These are phyloP conservation scores for Collybia sp. DNA, from an alignment of 768 basidiomycete genomes.

Conservation along the genomic window DNA sequence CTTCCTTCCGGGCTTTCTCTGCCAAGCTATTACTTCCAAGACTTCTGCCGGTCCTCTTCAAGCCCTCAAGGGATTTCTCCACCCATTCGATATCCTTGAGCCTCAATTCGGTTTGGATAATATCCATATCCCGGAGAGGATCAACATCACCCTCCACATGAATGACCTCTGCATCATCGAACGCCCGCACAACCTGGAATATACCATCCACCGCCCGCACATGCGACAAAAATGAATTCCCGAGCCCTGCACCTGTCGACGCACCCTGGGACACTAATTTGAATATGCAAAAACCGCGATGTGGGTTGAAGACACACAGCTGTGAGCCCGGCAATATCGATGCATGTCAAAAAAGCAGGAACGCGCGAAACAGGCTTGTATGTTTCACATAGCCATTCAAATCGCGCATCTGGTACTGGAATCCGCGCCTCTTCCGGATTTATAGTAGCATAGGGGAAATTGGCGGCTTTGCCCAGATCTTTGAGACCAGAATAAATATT, in stretches of 20 bases:
- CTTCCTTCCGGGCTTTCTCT: constrained; percentile 95
- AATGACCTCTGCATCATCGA: constrained; percentile 98
- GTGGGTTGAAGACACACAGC: constrained; percentile 48
- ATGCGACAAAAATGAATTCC: constrained; percentile 96
- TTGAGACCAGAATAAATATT: constrained; percentile 3
- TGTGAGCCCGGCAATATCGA: constrained; percentile 97
- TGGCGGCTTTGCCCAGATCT: constrained; percentile 93
- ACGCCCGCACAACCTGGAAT: constrained; percentile 96
- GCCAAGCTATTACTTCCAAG: constrained; percentile 77
- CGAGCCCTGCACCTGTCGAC: constrained; percentile 95
- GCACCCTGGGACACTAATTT: constrained; percentile 56
- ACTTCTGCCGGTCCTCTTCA: constrained; percentile 70
- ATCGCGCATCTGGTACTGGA: constrained; percentile 89
- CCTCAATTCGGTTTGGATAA: constrained; percentile 90
- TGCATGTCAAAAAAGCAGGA: constrained; percentile 94
- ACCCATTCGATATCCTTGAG: constrained; percentile 99
- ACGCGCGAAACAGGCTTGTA: constrained; percentile 90
- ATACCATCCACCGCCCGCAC: constrained; percentile 99
- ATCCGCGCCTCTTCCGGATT: constrained; percentile 96
- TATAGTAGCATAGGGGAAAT: constrained; percentile 95
- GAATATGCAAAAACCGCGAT: constrained; percentile 3
- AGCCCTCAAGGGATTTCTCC: constrained; percentile 78
- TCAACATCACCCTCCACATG: constrained; percentile 99
- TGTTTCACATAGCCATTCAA: constrained; percentile 87
- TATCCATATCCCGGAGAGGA: constrained; percentile 94